Conservation (phyloP, 2,329 filamentous ascomycete species). For the Cercospora sesami region DNA sequence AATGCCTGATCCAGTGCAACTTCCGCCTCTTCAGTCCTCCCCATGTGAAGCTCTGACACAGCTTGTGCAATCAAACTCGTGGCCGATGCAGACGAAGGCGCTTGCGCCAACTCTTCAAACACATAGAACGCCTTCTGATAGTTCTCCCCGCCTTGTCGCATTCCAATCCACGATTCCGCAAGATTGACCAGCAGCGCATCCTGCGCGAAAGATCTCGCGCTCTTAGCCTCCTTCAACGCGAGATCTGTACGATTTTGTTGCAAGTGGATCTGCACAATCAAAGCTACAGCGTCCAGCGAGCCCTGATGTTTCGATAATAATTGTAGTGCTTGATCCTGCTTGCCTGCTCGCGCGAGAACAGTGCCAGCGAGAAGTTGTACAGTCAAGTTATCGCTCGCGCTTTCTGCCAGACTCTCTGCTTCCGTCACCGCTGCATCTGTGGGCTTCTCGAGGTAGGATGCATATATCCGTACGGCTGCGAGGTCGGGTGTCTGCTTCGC, state of each 20-base stretch:
- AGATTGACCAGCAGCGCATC: constrained; percentile 91
- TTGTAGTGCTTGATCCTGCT: constrained; percentile 80
- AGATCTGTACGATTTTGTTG: constrained; percentile 89
- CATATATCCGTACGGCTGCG: constrained; percentile 72
- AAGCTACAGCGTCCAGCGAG: constrained; percentile 72
- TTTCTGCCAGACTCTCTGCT: constrained; percentile 68
- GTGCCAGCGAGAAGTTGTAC: constrained; percentile 84
- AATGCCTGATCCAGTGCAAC: constrained; percentile 78
- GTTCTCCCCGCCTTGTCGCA: constrained; percentile 88
- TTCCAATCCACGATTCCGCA: constrained; percentile 90
- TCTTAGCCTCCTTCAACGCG: constrained; percentile 81
- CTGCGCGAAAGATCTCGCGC: constrained; percentile 90
- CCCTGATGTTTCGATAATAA: constrained; percentile 81
- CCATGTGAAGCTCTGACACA: constrained; percentile 86
- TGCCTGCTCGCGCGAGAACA: constrained; percentile 74
- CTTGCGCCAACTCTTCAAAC: constrained; percentile 91
- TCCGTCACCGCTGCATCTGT: constrained; percentile 50
- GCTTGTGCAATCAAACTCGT: constrained; percentile 82
- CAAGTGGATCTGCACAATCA: constrained; percentile 90
- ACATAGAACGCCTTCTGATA: constrained; percentile 98
- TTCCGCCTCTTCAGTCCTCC: constrained; percentile 84
- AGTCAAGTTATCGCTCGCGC: constrained; percentile 68
- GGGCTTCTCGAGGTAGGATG: constrained; percentile 53
- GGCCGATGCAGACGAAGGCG: constrained; percentile 74
- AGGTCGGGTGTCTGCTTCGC: constrained; percentile 65